Evolutionary conservation across 2,329 filamentous ascomycete species (phyloP).

Genomic region (Colletotrichum tofieldiae): DNA sequence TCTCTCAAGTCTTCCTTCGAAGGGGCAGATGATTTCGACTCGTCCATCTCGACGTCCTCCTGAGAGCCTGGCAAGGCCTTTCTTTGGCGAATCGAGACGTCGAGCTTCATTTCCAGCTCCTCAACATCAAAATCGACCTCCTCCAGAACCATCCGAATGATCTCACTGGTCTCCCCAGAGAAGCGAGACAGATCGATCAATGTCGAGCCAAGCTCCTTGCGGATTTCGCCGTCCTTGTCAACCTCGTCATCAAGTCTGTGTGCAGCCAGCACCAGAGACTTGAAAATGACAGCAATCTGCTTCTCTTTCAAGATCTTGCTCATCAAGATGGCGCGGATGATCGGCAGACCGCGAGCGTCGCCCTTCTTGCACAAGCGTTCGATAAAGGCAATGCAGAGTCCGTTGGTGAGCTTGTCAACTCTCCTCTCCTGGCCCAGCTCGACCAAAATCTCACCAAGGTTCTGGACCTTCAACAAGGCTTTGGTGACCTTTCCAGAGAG

Average conservation of each 20-base stretch:
- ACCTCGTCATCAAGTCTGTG: conserved; percentile 70
- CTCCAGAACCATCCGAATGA: conserved; percentile 78
- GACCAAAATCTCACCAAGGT: conserved; percentile 72
- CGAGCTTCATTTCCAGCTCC: conserved; percentile 81
- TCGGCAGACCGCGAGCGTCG: conserved; percentile 69
- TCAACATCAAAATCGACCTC: conserved; percentile 81
- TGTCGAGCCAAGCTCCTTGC: conserved; percentile 76
- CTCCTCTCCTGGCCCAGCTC: conserved; percentile 76
- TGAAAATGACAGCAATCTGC: conserved; percentile 76
- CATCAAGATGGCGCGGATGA: conserved; percentile 74
- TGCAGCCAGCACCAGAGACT: conserved; percentile 74
- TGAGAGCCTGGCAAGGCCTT: conserved; percentile 65
- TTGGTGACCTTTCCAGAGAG: conserved; percentile 81
- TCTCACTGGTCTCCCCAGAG: conserved; percentile 70
- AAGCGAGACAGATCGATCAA: conserved; percentile 78
- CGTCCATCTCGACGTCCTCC: conserved; percentile 68
- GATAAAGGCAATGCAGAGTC: conserved; percentile 77
- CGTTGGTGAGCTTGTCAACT: conserved; percentile 80
- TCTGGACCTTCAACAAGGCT: conserved; percentile 75
- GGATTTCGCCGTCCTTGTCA: conserved; percentile 69
- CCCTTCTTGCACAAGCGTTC: conserved; percentile 74
- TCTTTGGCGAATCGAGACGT: conserved; percentile 75
- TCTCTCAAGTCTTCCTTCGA: conserved; percentile 56
- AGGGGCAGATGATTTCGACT: conserved; percentile 48
- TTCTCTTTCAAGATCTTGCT: conserved; percentile 73